Base-by-base conservation (phyloP, 495 filamentous ascomycete genomes). In the Aspergillus cavernicola region DNA sequence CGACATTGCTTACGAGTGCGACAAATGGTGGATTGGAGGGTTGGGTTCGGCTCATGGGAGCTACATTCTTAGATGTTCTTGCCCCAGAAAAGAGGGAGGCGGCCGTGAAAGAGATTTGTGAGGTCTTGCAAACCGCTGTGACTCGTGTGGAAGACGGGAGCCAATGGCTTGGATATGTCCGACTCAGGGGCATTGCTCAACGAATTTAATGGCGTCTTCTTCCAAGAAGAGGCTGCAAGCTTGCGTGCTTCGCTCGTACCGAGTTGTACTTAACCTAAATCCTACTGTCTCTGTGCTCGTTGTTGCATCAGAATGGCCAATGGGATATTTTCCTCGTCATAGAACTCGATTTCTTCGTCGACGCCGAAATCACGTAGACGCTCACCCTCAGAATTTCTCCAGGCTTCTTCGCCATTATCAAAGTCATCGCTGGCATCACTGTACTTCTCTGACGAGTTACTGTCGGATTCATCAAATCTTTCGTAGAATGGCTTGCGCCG, bases 351-450 rank as follows among this genome's bases (percentile, higher is more conserved):
- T 8, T 90, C 88, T 58, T 89, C 88, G 58, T 96, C 91, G 0
- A 96, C 89, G 2, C 93, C 93, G 66, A 90, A 98, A 63, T 98
- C 93, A 37, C 83, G 76, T 29, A 97, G 74, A 8, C 84, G 75
- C 59, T 97, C 91, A 4, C 93, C 93, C 36, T 96, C 92, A 0
- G 83, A 78, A 57, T 96, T 92, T 5, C 75, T 81, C 93, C 93
- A 97, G 6, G 70, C 78, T 55, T 85, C 80, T 59, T 84, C 81
- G 7, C 82, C 79, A 45, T 75, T 72, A 42, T 70, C 66, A 0
- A 65, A 61, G 6, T 68, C 62, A 40, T 66, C 60, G 1, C 61
- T 61, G 6, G 49, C 51, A 6, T 52, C 41, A 12, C 55, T 50
- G 13, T 55, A 45, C 15, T 64, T 46, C n/a, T 54, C 40, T 45